Evolutionary conservation across 495 filamentous ascomycete genomes (phyloP).

Genomic region (Darksidea phi): DNA sequence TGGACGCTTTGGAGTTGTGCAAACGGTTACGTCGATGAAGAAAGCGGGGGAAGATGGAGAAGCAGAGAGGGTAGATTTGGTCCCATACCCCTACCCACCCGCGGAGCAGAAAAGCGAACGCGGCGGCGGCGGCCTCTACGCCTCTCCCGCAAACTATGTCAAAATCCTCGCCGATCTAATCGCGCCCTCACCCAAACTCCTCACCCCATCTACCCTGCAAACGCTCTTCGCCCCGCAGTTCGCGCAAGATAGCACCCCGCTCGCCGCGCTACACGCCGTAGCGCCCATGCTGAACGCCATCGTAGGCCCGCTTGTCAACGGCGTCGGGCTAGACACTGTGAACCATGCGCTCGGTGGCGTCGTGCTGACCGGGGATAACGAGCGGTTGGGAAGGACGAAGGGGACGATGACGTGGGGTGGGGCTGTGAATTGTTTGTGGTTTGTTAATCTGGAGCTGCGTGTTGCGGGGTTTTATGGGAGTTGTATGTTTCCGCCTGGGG

Average conservation of each 20-base stretch:
- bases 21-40: not conserved
- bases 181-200: not conserved
- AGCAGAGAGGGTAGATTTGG: no score
- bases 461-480: slow-evolving; percentile 16
- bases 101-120: not conserved
- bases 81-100: not conserved
- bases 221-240: slow-evolving; percentile 12
- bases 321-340: not conserved
- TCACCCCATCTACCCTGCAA: not conserved
- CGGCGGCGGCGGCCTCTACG: slow-evolving; percentile 6
- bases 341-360: slow-evolving; percentile 19
- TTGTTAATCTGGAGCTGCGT: slow-evolving; percentile 14
- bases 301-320: not conserved
- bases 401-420: slow-evolving; percentile 22
- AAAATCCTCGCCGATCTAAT: slow-evolving; percentile 6
- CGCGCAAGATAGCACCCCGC: not conserved
- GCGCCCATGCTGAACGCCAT: slow-evolving; percentile 7
- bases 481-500: slow-evolving; percentile 9
- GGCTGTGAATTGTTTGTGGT: slow-evolving; percentile 21
- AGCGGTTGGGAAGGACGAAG: slow-evolving; percentile 9
- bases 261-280: not conserved
- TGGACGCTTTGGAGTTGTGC: not conserved
- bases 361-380: not conserved
- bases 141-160: not conserved
- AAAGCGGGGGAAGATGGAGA: not conserved